These are phyloP conservation scores for Saccharomycopsis sp. DNA, from an alignment of 805 yeast species.

Conservation along the genomic window DNA sequence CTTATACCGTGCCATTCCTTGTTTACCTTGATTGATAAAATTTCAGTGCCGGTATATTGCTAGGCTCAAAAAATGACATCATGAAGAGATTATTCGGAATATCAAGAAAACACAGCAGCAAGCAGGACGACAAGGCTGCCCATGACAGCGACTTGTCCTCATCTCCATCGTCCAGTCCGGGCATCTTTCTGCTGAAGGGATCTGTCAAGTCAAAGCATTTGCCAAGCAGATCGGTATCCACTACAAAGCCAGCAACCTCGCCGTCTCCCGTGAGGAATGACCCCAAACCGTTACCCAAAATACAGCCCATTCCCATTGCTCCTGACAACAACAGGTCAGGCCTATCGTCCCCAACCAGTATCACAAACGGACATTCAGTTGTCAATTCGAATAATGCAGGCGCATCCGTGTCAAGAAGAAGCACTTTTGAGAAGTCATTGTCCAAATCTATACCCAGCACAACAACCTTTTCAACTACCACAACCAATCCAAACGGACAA, in stretches of 20 bases:
- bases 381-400: too few species aligned
- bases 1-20: not conserved
- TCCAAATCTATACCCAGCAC: not conserved
- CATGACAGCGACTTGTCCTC: not conserved
- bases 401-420: not conserved
- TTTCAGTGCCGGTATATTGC: not conserved
- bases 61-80: not conserved
- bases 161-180: not conserved
- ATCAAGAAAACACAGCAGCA: not conserved
- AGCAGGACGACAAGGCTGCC: not conserved
- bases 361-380: not conserved
- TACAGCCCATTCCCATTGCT: constrained; percentile 7
- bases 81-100: not conserved
- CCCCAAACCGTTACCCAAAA: constrained; percentile 13
- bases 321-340: not conserved
- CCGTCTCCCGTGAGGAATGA: not conserved
- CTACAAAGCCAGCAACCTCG: not conserved
- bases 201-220: not conserved
- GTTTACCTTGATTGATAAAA: not conserved
- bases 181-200: not conserved
- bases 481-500: too few species aligned
- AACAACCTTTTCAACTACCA: too few species aligned
- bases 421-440: not conserved
- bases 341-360: not conserved
- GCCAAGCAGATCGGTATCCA: not conserved